These are phyloP conservation scores for Chenopodium quinoa DNA, from an alignment of 148 eudicot species.

Conservation along the genomic window DNA sequence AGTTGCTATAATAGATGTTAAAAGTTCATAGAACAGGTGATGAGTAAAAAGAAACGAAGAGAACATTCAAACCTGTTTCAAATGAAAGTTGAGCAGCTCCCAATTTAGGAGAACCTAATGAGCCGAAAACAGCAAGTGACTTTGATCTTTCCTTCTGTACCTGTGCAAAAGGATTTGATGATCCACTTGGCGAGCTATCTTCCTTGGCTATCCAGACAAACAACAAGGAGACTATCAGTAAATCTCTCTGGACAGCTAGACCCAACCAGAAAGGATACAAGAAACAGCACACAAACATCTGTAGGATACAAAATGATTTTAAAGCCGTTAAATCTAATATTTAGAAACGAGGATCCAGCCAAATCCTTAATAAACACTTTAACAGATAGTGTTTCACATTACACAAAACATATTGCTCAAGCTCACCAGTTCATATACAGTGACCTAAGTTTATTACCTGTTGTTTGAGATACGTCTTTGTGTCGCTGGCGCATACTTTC, in stretches of 20 bases:
- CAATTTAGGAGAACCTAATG: slow-evolving; percentile 82
- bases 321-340: not conserved
- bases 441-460: slow-evolving; percentile 32
- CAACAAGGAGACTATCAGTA: slow-evolving; percentile 14
- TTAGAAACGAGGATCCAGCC: not conserved
- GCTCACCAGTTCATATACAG: slow-evolving; percentile 7
- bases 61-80: slow-evolving; percentile 59
- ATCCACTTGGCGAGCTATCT: slow-evolving; percentile 30
- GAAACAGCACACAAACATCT: not conserved
- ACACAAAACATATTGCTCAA: slow-evolving; percentile 11
- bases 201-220: slow-evolving; percentile 41
- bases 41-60: not conserved
- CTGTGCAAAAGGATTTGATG: slow-evolving; percentile 35
- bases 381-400: not conserved
- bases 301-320: not conserved
- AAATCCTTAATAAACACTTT: not conserved
- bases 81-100: slow-evolving; percentile 78
- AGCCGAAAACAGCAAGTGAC: slow-evolving; percentile 81
- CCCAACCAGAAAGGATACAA: not conserved
- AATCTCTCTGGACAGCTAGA: not conserved
- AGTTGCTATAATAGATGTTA: not conserved
- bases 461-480: slow-evolving; percentile 32
- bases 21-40: not conserved
- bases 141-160: slow-evolving; percentile 66
- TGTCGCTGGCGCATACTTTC: slow-evolving; percentile 33